phyloP scores from a whole-genome alignment of 225 moss, liverwort and hornwort genomes.

The Sphagnum contortum region DNA sequence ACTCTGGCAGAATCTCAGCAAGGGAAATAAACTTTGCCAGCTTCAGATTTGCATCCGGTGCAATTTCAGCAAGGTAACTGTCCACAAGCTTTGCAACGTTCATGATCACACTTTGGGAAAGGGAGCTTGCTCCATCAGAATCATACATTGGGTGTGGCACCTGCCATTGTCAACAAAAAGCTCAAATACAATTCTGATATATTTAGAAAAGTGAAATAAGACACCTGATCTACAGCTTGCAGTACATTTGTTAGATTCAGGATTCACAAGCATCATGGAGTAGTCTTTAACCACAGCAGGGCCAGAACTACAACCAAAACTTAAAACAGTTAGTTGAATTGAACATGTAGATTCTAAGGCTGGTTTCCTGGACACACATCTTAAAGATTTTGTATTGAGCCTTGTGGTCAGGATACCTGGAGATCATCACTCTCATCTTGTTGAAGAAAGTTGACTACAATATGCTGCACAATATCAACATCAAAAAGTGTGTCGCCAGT shows the following conservation, averaged over 20 bases:
- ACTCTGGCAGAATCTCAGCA: conserved; percentile 83
- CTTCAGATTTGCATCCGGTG: conserved; percentile 96
- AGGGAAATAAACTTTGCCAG: conserved; percentile 81
- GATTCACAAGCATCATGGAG: no score
- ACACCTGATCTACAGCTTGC: no score
- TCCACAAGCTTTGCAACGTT: conserved; percentile 97
- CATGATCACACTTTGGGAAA: conserved; percentile 90
- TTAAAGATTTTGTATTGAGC: no score
- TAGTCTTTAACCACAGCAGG: no score
- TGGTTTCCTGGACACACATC: no score
- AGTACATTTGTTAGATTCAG: no score
- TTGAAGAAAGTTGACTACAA: conserved; percentile 85
- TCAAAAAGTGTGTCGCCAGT: conserved; percentile 98
- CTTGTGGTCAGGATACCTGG: conserved; percentile 15
- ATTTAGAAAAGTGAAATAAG: no score
- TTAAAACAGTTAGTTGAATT: no score
- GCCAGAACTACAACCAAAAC: no score
- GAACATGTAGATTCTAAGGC: no score
- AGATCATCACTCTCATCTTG: conserved; percentile 81
- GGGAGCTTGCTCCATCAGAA: conserved; percentile 86
- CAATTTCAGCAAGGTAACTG: conserved; percentile 94
- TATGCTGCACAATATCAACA: conserved; percentile 93
- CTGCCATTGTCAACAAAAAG: no score
- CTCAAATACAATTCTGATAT: no score
- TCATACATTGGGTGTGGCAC: conserved; percentile 77